A percentile compares a stretch with the other conserved stretches of the same genome.
phyloP scores from a whole-genome alignment of 1,139 yeast species.

The Sugiyamaella sp. region DNA sequence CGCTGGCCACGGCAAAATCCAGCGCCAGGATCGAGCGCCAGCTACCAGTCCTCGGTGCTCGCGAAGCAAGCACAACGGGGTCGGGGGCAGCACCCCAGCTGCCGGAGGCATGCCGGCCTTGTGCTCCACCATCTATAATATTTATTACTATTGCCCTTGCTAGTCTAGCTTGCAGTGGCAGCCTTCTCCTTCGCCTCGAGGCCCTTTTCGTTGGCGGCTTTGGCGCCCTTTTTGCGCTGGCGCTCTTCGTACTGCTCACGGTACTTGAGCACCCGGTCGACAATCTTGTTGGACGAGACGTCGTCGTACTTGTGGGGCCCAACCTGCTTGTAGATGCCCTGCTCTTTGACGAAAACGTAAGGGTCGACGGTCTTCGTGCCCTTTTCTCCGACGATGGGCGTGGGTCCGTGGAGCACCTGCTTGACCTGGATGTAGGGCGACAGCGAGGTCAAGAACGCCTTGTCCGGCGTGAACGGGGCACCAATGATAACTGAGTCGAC shows the following conservation, averaged over 20 bases:
- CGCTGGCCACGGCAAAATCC: too few relatives aligned
- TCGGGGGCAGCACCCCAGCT: not conserved
- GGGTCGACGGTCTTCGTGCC: constrained; percentile 44
- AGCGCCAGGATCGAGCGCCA: not conserved
- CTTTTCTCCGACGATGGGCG: constrained; percentile 41
- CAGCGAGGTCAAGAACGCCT: constrained; percentile 42
- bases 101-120: constrained; percentile 1
- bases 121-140: not conserved
- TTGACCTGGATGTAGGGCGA: constrained; percentile 43
- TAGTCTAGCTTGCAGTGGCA: not conserved
- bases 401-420: constrained; percentile 67
- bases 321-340: constrained; percentile 49
- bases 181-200: constrained; percentile 35
- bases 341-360: constrained; percentile 45
- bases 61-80: constrained; percentile 1
- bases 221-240: constrained; percentile 79
- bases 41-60: not conserved
- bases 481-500: constrained; percentile 77
- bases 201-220: constrained; percentile 49
- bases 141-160: not conserved
- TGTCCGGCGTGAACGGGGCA: constrained; percentile 61
- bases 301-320: constrained; percentile 60
- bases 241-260: constrained; percentile 74
- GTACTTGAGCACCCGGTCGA: constrained; percentile 65
- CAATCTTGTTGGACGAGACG: constrained; percentile 67